Percentiles rank a stretch among this genome's conserved stretches.
Evolutionary conservation across 139 green algal species (phyloP).

Genomic region (Chlorella sp.): DNA sequence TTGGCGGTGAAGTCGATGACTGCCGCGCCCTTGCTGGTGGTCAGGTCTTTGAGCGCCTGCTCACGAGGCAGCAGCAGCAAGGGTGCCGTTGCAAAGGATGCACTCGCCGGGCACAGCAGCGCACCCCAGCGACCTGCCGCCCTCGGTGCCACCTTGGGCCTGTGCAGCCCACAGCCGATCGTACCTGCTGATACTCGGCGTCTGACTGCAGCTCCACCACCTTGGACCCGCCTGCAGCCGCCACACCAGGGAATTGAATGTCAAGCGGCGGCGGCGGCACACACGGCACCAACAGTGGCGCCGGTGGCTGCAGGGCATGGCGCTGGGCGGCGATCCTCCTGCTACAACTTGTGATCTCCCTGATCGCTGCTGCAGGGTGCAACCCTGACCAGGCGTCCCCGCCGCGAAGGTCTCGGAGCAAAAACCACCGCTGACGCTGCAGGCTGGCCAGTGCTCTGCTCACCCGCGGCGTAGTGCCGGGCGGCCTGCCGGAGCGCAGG

Average conservation of each 20-base stretch:
- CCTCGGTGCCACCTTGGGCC: too few relatives aligned
- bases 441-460: neutral
- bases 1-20: constrained; percentile 30
- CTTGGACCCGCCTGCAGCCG: neutral
- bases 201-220: constrained; percentile 35
- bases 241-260: neutral
- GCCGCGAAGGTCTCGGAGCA: too few relatives aligned
- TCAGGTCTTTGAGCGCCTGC: constrained; percentile 21
- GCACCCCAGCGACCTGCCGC: too few relatives aligned
- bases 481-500: neutral
- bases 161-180: too few relatives aligned
- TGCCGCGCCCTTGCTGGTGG: constrained; percentile 2
- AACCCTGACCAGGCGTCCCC: too few relatives aligned
- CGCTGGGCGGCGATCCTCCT: neutral
- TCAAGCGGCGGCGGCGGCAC: neutral
- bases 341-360: neutral
- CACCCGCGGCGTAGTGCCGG: neutral
- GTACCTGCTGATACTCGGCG: constrained; percentile 18
- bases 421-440: too few relatives aligned
- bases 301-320: neutral
- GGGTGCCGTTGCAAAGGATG: too few relatives aligned
- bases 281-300: too few relatives aligned
- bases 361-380: too few relatives aligned
- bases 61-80: neutral
- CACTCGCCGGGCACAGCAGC: too few relatives aligned